Evolutionary conservation across 352 stramenopile genomes (phyloP), one percentile per base, ranked within the genome.

Genomic region (Thalassiosira exigua): DNA sequence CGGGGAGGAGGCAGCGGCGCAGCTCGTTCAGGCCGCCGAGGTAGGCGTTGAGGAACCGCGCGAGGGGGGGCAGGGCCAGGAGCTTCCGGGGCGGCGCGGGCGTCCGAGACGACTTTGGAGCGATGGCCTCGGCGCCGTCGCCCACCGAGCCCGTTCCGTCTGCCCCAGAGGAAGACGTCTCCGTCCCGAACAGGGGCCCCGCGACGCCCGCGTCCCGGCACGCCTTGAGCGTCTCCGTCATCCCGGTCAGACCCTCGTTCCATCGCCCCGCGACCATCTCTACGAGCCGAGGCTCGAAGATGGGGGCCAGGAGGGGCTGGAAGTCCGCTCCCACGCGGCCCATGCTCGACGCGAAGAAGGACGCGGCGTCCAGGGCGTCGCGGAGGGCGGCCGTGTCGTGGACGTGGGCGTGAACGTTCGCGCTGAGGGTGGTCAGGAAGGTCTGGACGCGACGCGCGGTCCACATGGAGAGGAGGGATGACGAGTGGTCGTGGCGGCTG

Each of bases 331-430:
- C 90, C 9, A 94, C 71, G 50, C 89, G 73, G 19, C 88, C 87
- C 90, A 94, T 93, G 32, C 78, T 88, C 41, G 70, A 79, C 2
- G 90, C 82, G 68, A 94, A 94, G 60, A 94, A 93, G 3, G 84
- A 82, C 51, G 81, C 82, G 21, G 87, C 77, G 77, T 94, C 90
- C 0, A 94, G 61, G 0, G 86, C 85, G 84, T 93, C 89, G 33
- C 88, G 84, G 7, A 93, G 68, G 17, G 79, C 77, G 11, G 85
- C 82, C 30, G 84, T 86, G 58, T 92, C 86, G 60, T 92, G 76
- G 54, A 92, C 85, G 30, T 79, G 62, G 24, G 58, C 48, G 19
- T 86, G 48, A 1, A 84, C 46, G 48, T 74, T 89, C n/a, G 21
- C 69, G 21, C 58, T 67, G 24, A 94, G 58, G 29, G 88, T 83